These are phyloP conservation scores for Cryptococcus jaspeensis DNA, from an alignment of 1,284 basidiomycete species.

Conservation along the genomic window DNA sequence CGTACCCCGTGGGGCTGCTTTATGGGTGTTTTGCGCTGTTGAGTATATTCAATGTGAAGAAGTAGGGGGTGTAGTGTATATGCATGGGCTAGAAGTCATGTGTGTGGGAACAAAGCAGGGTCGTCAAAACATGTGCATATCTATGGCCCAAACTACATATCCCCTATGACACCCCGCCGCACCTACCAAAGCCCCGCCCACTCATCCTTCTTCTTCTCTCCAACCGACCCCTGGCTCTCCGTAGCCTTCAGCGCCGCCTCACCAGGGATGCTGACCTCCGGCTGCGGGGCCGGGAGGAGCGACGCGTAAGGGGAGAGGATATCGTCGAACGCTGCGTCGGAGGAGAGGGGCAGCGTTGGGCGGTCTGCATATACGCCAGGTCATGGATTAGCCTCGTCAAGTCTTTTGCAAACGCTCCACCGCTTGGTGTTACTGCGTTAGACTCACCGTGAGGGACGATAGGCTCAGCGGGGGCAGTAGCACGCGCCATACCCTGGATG, in stretches of 20 bases:
- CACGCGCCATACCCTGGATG: constrained; percentile 64
- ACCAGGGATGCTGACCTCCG: constrained; percentile 29
- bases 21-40: constrained; percentile 90
- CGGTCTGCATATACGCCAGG: constrained; percentile 20
- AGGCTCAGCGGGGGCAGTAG: constrained; percentile 59
- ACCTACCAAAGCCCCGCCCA: constrained; percentile 42
- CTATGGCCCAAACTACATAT: neutral
- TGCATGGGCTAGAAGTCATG: neutral
- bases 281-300: constrained; percentile 36
- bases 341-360: constrained; percentile 27
- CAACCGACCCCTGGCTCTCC: constrained; percentile 17
- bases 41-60: constrained; percentile 56
- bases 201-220: constrained; percentile 39
- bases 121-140: neutral
- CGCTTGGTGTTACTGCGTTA: neutral
- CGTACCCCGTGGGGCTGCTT: constrained; percentile 86
- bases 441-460: constrained; percentile 54
- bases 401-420: neutral
- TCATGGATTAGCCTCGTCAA: no score
- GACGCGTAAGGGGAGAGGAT: constrained; percentile 46
- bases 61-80: no score
- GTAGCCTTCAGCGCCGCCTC: constrained; percentile 20
- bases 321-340: constrained; percentile 46
- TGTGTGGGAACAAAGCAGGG: neutral
- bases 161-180: neutral